phyloP scores from a whole-genome alignment of 768 basidiomycete species.

The Suillus subaureus region DNA sequence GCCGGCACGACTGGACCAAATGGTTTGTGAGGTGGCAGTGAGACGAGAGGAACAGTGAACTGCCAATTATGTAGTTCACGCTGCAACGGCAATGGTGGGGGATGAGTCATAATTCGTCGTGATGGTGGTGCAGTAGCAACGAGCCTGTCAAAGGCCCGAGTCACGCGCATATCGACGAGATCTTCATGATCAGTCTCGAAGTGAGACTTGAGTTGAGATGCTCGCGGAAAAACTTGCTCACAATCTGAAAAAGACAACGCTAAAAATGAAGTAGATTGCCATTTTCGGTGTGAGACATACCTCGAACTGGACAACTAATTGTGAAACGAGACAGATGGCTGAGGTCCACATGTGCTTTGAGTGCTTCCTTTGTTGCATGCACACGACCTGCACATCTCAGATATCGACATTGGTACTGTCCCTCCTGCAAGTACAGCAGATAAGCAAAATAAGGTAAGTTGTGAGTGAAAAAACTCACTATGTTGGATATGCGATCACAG shows the following conservation, averaged over 20 bases:
- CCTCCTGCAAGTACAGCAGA: conserved; percentile 22
- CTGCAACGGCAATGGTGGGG: conserved; percentile 17
- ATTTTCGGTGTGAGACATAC: conserved; percentile 16
- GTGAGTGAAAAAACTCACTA: conserved; percentile 13
- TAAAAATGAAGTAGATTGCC: conserved; percentile 11
- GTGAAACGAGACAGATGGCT: conserved; percentile 32
- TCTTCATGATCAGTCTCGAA: conserved; percentile 24
- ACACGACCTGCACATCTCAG: conserved; percentile 31
- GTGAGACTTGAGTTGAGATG: conserved; percentile 26
- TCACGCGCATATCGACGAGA: conserved; percentile 19
- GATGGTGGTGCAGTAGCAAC: conserved; percentile 22
- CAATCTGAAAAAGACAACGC: conserved; percentile 21
- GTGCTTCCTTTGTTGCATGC: conserved; percentile 19
- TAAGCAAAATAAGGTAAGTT: background rate
- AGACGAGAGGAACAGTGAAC: background rate
- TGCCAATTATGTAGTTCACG: background rate
- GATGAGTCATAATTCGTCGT: conserved; percentile 7
- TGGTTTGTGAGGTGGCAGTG: background rate
- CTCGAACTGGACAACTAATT: conserved; percentile 27
- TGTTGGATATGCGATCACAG: conserved; percentile 21
- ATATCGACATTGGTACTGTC: conserved; percentile 26
- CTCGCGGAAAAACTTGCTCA: conserved; percentile 25
- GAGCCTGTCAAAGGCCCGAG: conserved; percentile 20
- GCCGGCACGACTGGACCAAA: background rate
- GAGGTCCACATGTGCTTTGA: conserved; percentile 31